Base-by-base conservation (phyloP, 768 basidiomycete genomes). In the Solioccasus polychromus region DNA sequence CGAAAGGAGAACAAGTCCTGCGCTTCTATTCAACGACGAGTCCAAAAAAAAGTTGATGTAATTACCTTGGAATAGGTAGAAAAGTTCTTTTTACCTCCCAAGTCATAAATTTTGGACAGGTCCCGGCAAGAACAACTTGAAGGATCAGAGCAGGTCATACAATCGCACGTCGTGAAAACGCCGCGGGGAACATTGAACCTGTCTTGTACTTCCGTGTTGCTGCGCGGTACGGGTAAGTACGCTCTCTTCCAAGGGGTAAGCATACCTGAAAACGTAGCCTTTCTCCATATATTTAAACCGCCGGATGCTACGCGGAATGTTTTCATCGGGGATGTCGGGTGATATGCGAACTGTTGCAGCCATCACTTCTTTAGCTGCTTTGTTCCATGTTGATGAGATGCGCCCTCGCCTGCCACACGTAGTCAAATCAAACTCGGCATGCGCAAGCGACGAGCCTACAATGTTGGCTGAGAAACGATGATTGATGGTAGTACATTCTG, bases 221-320 rank as follows among this genome's bases (percentile, higher is more conserved):
- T 64, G 35, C 19, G 35, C 22, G 19, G 41, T 36, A 32, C 28
- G 47, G 19, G 42, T 45, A 45, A 53, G 48, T 19, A 41, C 37
- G 17, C 29, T 53, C 29, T 29, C 22, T 19, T n/a, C 23, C 5
- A 38, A 45, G 18, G 39, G 20, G 9, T 7, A n/a, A 30, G 42
- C 37, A 17, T 64, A 79, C 37, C 54, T 76, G 77, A 73, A 76
- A 11, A 63, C 43, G 41, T 83, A 85, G 9, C 68, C 66, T 29
- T 61, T 64, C 54, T 85, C 83, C 11, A 80, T 49, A 54, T 83
- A 85, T 44, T 47, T 43, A 42, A 85, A 85, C 14, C 56, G 55
- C 0, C 62, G 49, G 5, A 68, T 57, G n/a, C 78, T 54, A 3
- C 52, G 60, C 0, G 81, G 82, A 4, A 75, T 53, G 10, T 71